Evolutionary conservation across 306 rosid species (phyloP).

Genomic region (Biancaea sappan): DNA sequence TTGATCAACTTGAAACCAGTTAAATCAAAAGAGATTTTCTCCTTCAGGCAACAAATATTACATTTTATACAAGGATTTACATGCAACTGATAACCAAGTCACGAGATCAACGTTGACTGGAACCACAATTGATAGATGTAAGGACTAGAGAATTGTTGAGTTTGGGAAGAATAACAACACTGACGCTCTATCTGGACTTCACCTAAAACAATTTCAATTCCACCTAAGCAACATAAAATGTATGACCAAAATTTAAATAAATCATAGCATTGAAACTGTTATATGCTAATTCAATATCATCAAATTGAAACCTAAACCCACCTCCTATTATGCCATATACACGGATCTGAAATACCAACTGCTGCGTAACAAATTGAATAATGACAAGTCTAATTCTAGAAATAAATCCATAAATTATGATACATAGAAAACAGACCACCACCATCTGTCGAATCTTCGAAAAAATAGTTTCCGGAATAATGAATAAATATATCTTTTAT

Average conservation of each 20-base stretch:
- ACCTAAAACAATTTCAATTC: conserved; percentile 14
- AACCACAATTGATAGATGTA: neutral
- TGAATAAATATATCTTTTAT: neutral
- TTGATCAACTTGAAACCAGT: neutral
- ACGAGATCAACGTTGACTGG: conserved; percentile 17
- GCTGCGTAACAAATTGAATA: neutral
- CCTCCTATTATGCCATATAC: neutral
- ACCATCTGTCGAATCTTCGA: neutral
- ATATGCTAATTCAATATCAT: neutral
- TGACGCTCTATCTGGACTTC: conserved; percentile 1
- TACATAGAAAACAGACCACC: neutral
- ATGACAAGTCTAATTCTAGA: neutral
- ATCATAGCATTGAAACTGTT: neutral
- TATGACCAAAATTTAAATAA: neutral
- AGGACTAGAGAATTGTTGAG: conserved; percentile 11
- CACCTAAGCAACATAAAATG: neutral
- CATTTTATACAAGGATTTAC: neutral
- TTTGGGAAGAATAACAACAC: neutral
- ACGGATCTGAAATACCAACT: conserved; percentile 7
- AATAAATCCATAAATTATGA: conserved; percentile 17
- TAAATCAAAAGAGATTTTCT: conserved; percentile 4
- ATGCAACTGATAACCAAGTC: conserved; percentile 16
- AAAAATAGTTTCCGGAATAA: neutral
- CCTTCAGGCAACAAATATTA: conserved; percentile 9
- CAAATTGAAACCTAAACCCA: conserved; percentile 4